Percentiles rank a stretch among this genome's conserved stretches.
Evolutionary conservation across 139 green algal genomes (phyloP).

Genomic region (Diplosphaera chodatii): DNA sequence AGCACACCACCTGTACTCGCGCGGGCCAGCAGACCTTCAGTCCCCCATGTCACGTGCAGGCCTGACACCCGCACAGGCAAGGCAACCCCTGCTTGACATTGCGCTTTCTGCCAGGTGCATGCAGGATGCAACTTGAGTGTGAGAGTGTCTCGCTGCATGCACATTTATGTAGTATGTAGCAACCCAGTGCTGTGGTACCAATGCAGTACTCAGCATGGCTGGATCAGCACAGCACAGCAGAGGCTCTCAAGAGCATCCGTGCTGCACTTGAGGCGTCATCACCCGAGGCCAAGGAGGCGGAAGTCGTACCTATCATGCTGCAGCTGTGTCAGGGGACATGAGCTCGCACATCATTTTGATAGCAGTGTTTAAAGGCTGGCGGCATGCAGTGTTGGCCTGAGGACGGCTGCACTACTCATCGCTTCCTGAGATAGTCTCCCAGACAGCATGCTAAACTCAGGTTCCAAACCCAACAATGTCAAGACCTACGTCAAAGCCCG

Average conservation of each 20-base stretch:
- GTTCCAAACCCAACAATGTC: too few relatives aligned
- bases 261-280: slow-evolving; percentile 22
- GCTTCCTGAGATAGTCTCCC: too few relatives aligned
- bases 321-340: too few relatives aligned
- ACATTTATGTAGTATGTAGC: neutral
- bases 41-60: slow-evolving; percentile 65
- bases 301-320: slow-evolving; percentile 19
- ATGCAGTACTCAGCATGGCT: slow-evolving; percentile 92
- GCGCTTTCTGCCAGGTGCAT: too few relatives aligned
- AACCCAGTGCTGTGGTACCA: neutral
- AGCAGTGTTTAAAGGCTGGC: too few relatives aligned
- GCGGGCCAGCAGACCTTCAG: slow-evolving; percentile 52
- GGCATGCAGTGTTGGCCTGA: too few relatives aligned
- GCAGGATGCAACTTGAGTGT: neutral
- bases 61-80: slow-evolving; percentile 45
- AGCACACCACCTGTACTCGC: slow-evolving; percentile 83
- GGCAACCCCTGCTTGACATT: too few relatives aligned
- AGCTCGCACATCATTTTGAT: too few relatives aligned
- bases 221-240: slow-evolving; percentile 65
- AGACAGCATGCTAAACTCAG: too few relatives aligned
- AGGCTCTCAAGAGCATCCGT: slow-evolving; percentile 34
- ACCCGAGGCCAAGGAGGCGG: slow-evolving; percentile 1
- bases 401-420: too few relatives aligned
- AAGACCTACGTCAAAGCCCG: neutral
- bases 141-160: too few relatives aligned